Evolutionary conservation across 2,329 filamentous ascomycete genomes (phyloP).

Genomic region (Fusarium heterosporum): DNA sequence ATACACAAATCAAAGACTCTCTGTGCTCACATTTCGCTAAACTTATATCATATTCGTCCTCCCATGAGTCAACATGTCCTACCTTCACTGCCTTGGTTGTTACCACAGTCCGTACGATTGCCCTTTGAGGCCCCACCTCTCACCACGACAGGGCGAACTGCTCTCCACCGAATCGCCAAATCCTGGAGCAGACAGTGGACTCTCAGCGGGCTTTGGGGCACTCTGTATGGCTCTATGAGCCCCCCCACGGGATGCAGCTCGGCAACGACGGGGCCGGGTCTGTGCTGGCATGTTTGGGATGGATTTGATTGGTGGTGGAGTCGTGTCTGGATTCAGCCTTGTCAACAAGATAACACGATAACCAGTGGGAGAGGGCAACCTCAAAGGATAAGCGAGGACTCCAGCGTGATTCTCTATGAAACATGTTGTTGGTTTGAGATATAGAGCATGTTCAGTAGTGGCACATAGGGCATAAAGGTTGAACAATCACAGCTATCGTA

Average conservation of each 20-base stretch:
- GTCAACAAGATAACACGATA: slow-evolving; percentile 27
- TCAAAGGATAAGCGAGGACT: slow-evolving; percentile 11
- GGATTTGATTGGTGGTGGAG: slow-evolving; percentile 35
- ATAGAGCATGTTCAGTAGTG: not conserved
- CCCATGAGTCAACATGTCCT: slow-evolving; percentile 4
- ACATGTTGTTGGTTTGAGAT: not conserved
- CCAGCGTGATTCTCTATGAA: not conserved
- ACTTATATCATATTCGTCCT: slow-evolving; percentile 2
- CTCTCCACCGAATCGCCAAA: slow-evolving; percentile 39
- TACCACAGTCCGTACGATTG: slow-evolving; percentile 4
- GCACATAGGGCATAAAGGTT: not conserved
- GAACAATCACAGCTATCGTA: not conserved
- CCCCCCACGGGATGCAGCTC: slow-evolving; percentile 37
- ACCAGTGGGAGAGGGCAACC: slow-evolving; percentile 5
- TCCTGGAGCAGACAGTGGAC: slow-evolving; percentile 26
- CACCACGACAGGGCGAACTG: slow-evolving; percentile 43
- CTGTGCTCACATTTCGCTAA: not conserved
- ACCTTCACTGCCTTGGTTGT: not conserved
- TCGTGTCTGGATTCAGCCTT: slow-evolving; percentile 43
- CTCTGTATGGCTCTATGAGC: slow-evolving; percentile 8
- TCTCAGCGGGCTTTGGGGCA: slow-evolving; percentile 21
- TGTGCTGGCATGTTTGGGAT: slow-evolving; percentile 11
- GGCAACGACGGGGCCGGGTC: slow-evolving; percentile 18
- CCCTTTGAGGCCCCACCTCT: slow-evolving; percentile 30
- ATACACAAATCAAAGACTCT: not conserved